These are phyloP conservation scores for Sporothrix brasiliensis DNA, from an alignment of 2,329 filamentous ascomycete genomes.

Conservation along the genomic window DNA sequence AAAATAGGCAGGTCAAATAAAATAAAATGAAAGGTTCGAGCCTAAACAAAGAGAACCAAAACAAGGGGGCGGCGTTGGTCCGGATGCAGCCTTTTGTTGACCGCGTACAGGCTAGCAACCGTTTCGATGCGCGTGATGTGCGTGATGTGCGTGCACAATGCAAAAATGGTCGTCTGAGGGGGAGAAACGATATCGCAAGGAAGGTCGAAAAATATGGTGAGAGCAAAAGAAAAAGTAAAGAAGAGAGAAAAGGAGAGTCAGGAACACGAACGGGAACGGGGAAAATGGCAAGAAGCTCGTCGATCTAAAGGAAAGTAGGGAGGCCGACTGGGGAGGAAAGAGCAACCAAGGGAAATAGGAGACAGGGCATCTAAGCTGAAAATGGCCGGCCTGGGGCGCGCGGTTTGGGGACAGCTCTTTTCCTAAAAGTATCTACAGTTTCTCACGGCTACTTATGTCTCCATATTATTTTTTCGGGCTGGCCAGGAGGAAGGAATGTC, in stretches of 20 bases:
- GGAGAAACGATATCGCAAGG: background rate
- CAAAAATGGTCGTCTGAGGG: background rate
- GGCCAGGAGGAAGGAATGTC: slow-evolving; percentile 23
- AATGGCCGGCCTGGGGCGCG: background rate
- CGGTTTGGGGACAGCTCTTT: background rate
- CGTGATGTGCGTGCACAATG: slow-evolving; percentile 14
- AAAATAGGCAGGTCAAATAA: background rate
- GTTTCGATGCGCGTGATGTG: slow-evolving; percentile 7
- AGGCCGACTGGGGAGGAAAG: slow-evolving; percentile 1
- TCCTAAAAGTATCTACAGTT: slow-evolving; percentile 12
- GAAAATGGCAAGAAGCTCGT: slow-evolving; percentile 17
- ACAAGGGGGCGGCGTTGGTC: slow-evolving; percentile 19
- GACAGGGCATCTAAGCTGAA: slow-evolving; percentile 24
- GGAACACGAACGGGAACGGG: slow-evolving; percentile 7
- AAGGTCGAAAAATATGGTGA: slow-evolving; percentile 9
- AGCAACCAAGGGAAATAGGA: slow-evolving; percentile 19
- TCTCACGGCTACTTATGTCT: background rate
- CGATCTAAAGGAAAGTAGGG: slow-evolving; percentile 14
- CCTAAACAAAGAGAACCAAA: slow-evolving; percentile 19
- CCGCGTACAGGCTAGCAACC: slow-evolving; percentile 1
- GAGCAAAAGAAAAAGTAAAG: background rate
- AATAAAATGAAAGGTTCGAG: slow-evolving; percentile 2
- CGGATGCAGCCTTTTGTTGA: slow-evolving; percentile 27
- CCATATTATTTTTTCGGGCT: slow-evolving; percentile 12
- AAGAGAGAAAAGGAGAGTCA: background rate